These are phyloP conservation scores for Quercus berberidifolia DNA, from an alignment of 306 rosid species.

Conservation along the genomic window DNA sequence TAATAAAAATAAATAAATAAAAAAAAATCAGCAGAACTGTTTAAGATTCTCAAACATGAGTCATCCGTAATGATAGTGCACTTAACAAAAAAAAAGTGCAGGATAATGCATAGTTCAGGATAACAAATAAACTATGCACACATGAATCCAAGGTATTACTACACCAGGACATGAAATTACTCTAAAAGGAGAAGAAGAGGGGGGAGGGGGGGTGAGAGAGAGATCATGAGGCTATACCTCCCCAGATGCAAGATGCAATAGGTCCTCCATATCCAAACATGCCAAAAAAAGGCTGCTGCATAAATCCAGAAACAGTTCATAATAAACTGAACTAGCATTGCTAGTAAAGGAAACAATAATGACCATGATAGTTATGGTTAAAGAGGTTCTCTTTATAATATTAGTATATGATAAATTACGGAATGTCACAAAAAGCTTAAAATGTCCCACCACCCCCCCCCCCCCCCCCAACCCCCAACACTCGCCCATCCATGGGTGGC, in stretches of 20 bases:
- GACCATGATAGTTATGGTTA: too few relatives aligned
- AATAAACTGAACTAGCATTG: not conserved
- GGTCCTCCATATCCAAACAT: slow-evolving; percentile 76
- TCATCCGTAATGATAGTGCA: not conserved
- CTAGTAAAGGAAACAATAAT: not conserved
- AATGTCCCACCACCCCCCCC: too few relatives aligned
- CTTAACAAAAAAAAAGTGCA: not conserved
- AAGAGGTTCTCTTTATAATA: too few relatives aligned
- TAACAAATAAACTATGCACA: not conserved
- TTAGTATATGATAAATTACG: too few relatives aligned
- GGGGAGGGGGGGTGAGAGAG: too few relatives aligned
- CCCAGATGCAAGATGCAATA: slow-evolving; percentile 63
- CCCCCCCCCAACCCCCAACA: too few relatives aligned
- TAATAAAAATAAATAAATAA: not conserved
- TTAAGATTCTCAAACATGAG: not conserved
- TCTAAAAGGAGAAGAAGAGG: not conserved
- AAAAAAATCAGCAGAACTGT: not conserved
- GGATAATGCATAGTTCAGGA: not conserved
- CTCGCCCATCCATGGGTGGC: too few relatives aligned
- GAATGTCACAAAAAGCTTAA: too few relatives aligned
- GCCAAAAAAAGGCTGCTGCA: slow-evolving; percentile 63
- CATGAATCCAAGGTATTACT: not conserved
- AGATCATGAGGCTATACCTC: slow-evolving; percentile 26
- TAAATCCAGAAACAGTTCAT: not conserved
- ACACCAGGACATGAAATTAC: not conserved